These are phyloP conservation scores for Leucosporidium scottii DNA, from an alignment of 768 basidiomycete species.

Conservation along the genomic window DNA sequence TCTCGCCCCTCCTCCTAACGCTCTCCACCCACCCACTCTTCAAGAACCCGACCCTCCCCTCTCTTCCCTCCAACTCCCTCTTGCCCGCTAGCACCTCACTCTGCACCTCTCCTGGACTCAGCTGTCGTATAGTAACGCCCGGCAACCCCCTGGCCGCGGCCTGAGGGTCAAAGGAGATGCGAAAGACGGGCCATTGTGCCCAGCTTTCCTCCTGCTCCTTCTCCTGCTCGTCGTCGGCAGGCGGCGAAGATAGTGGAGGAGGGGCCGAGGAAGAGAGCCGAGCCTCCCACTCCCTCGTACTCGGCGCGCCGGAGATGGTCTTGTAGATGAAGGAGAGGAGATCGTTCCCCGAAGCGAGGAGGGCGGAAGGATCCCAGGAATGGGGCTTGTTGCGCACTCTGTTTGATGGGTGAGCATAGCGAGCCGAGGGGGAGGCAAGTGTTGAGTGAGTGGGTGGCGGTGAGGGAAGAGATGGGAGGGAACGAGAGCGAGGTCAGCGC, in stretches of 20 bases:
- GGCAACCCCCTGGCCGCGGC: background rate
- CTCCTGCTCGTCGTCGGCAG: background rate
- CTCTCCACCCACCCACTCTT: slow-evolving; percentile 13
- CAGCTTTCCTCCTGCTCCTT: background rate
- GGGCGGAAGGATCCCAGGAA: slow-evolving; percentile 69
- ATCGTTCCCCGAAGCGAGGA: slow-evolving; percentile 63
- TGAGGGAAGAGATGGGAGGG: background rate
- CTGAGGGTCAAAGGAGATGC: slow-evolving; percentile 24
- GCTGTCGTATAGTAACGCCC: background rate
- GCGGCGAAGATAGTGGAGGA: background rate
- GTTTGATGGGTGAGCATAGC: background rate
- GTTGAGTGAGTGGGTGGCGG: too few species aligned
- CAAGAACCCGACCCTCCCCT: slow-evolving; percentile 24
- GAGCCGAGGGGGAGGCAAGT: background rate
- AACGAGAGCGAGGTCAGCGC: background rate
- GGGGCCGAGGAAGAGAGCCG: background rate
- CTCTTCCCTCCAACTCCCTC: background rate
- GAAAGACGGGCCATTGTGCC: slow-evolving; percentile 23
- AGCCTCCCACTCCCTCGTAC: background rate
- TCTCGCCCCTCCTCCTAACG: slow-evolving; percentile 6
- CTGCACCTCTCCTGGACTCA: background rate
- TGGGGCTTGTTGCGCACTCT: slow-evolving; percentile 61
- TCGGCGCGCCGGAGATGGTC: background rate
- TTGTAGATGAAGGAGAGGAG: slow-evolving; percentile 54
- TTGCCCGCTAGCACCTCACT: slow-evolving; percentile 14